phyloP scores from a whole-genome alignment of 768 basidiomycete species.

The Asterophora lycoperdoides region DNA sequence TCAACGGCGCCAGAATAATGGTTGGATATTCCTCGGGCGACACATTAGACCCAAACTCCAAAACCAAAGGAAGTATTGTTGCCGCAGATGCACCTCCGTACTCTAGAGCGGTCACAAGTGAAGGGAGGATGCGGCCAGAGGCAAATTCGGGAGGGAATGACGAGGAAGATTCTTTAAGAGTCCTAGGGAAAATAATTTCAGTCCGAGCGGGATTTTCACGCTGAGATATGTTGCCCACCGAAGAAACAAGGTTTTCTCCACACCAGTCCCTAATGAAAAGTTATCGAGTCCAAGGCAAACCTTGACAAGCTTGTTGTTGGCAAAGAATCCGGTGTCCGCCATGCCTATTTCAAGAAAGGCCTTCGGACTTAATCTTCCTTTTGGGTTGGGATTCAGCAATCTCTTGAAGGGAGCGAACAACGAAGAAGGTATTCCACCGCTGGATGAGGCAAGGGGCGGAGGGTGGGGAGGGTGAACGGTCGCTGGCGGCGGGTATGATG shows the following conservation, averaged over 20 bases:
- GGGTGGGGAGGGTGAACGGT: slow-evolving; percentile 69
- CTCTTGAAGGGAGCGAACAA: slow-evolving; percentile 83
- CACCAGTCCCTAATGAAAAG: slow-evolving; percentile 76
- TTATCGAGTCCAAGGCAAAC: slow-evolving; percentile 83
- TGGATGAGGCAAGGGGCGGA: slow-evolving; percentile 71
- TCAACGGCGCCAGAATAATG: slow-evolving; percentile 69
- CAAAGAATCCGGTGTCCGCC: slow-evolving; percentile 80
- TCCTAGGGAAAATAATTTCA: slow-evolving; percentile 34
- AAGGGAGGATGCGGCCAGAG: slow-evolving; percentile 82
- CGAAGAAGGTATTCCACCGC: slow-evolving; percentile 68
- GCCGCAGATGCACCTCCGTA: slow-evolving; percentile 75
- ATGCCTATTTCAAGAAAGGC: slow-evolving; percentile 79
- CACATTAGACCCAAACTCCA: slow-evolving; percentile 73
- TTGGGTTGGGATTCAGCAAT: slow-evolving; percentile 86
- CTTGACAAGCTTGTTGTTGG: slow-evolving; percentile 74
- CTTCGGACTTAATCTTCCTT: slow-evolving; percentile 70
- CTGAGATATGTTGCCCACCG: slow-evolving; percentile 37
- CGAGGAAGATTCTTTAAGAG: slow-evolving; percentile 71
- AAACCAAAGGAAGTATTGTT: slow-evolving; percentile 75
- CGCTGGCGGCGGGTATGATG: slow-evolving; percentile 63
- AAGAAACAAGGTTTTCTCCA: slow-evolving; percentile 71
- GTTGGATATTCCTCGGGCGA: slow-evolving; percentile 66
- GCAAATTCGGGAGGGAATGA: slow-evolving; percentile 86
- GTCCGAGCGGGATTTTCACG: slow-evolving; percentile 13
- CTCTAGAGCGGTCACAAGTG: slow-evolving; percentile 73